Evolutionary conservation across 208 protist species (phyloP), one percentile per base, ranked within the genome.

Genomic region (Leptomonas pyrrhocoris): DNA sequence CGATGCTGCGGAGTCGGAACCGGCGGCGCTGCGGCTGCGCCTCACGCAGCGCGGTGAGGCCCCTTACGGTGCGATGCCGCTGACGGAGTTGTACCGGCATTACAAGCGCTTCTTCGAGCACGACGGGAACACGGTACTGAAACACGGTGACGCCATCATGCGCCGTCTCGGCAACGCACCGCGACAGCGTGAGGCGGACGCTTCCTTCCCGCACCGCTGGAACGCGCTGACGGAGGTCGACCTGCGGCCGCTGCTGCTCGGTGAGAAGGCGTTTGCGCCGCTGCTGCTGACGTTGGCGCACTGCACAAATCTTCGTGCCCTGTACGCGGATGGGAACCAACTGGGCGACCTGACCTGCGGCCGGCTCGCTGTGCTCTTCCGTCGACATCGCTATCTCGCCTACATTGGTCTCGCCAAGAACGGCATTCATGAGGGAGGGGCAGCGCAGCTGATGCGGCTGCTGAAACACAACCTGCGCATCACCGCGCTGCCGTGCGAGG

Each of bases 341-440:
- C 68, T 91, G 13, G 77, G 86, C 21, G 88, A 96, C 69, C 21
- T 85, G 34, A 85, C 81, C 40, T 92, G 86, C 54, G 84, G 74
- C 6, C 80, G 86, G 18, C 50, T 94, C 43, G 71, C 75, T 27
- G 84, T 70, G n/a, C 75, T 96, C 51, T 92, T 96, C 64, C 31
- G 60, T 4, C 63, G 62, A 0, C 88, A 94, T 61, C 86, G 84
- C 68, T 81, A 85, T 64, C 79, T 96, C 18, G 54, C 65, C 13
- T 51, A 65, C 55, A 18, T 96, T 4, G 89, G 81, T 0, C 54
- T 94, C 5, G 40, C 54, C 15, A 66, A 73, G 19, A 96, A 96
- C 71, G 53, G 56, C 51, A 73, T 96, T 2, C 84, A 94, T 68
- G 92, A 96, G 60, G 74, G 73, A 13, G 92, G 92, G 23, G 92